Conservation (phyloP, 148 eudicot genomes). For the Dianthus caryophyllus region DNA sequence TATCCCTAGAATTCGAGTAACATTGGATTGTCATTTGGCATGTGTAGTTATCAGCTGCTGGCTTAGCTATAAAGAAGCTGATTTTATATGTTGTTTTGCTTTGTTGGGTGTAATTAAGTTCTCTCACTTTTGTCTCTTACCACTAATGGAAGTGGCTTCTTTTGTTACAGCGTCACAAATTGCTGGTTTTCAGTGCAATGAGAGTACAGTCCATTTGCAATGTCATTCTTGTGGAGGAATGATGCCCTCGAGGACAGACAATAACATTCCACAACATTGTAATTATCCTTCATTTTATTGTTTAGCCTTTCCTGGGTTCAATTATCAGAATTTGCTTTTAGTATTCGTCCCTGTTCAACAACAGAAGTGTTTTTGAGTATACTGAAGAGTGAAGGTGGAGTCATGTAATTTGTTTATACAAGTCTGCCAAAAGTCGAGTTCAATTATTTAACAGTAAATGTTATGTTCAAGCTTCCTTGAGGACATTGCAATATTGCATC, state of each 20-base stretch:
- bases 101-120: not conserved
- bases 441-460: too few relatives aligned
- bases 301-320: not conserved
- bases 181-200: constrained; percentile 64
- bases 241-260: constrained; percentile 79
- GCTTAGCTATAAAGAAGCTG: not conserved
- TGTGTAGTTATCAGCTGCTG: not conserved
- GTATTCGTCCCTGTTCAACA: too few relatives aligned
- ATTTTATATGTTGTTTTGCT: not conserved
- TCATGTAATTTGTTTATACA: not conserved
- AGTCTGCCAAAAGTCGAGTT: not conserved
- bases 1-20: not conserved
- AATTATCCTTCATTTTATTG: constrained; percentile 15
- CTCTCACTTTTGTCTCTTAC: not conserved
- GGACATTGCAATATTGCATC: not conserved
- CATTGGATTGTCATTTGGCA: too few relatives aligned
- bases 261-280: constrained; percentile 71
- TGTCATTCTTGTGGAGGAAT: constrained; percentile 92
- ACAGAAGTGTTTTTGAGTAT: not conserved
- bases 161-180: constrained; percentile 43
- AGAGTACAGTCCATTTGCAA: constrained; percentile 65
- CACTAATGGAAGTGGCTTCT: constrained; percentile 4
- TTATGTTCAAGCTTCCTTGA: not conserved
- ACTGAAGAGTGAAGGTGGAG: not conserved
- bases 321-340: not conserved